Evolutionary conservation across 2,329 filamentous ascomycete genomes (phyloP).

Genomic region (Phialophora expanda): DNA sequence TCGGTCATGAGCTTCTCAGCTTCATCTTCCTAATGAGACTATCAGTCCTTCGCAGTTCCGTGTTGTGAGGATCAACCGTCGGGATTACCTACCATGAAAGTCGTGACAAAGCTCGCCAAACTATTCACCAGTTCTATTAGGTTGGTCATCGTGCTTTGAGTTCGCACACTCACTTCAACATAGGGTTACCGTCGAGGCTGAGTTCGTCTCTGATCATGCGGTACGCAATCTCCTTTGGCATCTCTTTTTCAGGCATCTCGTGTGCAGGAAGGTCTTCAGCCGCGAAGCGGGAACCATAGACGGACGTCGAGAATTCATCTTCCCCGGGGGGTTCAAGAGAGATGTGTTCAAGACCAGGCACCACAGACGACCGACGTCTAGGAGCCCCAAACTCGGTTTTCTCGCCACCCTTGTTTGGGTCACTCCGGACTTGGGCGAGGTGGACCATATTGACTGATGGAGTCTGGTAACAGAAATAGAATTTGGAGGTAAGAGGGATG

Average conservation of each 20-base stretch:
- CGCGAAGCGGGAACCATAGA: conserved; percentile 88
- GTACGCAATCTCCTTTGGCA: conserved; percentile 93
- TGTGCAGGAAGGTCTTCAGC: conserved; percentile 77
- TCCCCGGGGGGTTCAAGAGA: conserved; percentile 49
- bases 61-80: neutral
- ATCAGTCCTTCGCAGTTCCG: neutral
- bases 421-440: conserved; percentile 48
- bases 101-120: conserved; percentile 90
- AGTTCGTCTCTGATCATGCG: conserved; percentile 96
- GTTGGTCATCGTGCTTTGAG: neutral
- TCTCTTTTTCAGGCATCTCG: conserved; percentile 87
- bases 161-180: conserved; percentile 60
- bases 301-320: conserved; percentile 70
- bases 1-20: conserved; percentile 95
- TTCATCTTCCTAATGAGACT: conserved; percentile 74
- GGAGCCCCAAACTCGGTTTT: conserved; percentile 18
- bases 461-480: neutral
- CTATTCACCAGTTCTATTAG: conserved; percentile 52
- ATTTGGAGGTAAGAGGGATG: conserved; percentile 5
- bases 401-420: conserved; percentile 34
- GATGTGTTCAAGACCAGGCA: conserved; percentile 44
- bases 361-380: conserved; percentile 32
- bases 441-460: conserved; percentile 48
- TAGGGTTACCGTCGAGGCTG: conserved; percentile 87
- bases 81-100: conserved; percentile 75